Evolutionary conservation across 1,284 basidiomycete genomes (phyloP), one percentile per base, ranked within the genome.

Genomic region (Microbotryum violaceum): DNA sequence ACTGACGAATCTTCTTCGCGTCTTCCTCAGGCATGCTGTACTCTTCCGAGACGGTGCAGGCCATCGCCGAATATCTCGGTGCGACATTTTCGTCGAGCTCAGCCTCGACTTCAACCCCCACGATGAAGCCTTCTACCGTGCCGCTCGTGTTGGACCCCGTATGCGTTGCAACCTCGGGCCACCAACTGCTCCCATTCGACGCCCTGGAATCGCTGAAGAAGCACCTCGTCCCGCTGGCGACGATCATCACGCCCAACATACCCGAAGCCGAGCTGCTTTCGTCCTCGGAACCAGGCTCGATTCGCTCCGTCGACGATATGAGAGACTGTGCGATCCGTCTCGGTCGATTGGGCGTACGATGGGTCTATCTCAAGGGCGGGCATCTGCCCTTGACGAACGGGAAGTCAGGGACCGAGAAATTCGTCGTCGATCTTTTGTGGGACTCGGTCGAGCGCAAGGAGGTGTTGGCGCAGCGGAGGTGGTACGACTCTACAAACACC

Each of bases 81-180:
- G 18, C 61, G 0, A 54, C 71, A 10, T 67, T 65, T 53, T 12
- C n/a, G 1, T 33, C 45, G 25, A 44, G 47, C 10, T n/a, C 27
- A 20, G 46, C 16, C n/a, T 49, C 53, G 20, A 42, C 60, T 31
- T 50, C 55, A 54, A 48, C 45, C 23, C 48, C 47, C 14, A 42
- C 37, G 57, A 57, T 27, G 20, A 23, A 31, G 50, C 54, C 6
- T 65, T 44, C 23, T 56, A 57, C 44, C 7, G 47, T 25, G 21
- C 21, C 47, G 23, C 76, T 91, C 20, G 82, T 93, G 29, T 83
- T 89, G 65, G 91, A 94, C 74, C 92, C 93, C 0, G 92, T 97
- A 25, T 93, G 88, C 75, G 88, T 97, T 1, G 91, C 90, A 3
- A 96, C 92, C 0, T 92, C 90, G 0, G 91, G 92, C 2, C 89